Percentiles rank a stretch among this genome's conserved stretches.
These are phyloP conservation scores for Leccinellum albellum DNA, from an alignment of 768 basidiomycete species.

Conservation along the genomic window DNA sequence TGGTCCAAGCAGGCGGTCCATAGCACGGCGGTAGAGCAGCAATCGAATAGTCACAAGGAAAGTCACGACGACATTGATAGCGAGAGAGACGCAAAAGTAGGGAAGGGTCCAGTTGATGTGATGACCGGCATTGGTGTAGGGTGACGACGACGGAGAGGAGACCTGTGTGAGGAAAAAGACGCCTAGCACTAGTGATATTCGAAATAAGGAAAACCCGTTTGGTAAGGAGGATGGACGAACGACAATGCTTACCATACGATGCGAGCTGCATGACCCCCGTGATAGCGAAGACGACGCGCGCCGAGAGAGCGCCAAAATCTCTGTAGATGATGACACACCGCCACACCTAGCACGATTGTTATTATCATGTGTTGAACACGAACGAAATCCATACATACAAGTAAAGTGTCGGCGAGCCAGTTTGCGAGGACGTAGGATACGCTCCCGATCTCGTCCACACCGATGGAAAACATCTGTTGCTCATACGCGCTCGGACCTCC, in stretches of 20 bases:
- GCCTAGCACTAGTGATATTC: conserved; percentile 17
- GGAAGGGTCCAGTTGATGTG: conserved; percentile 26
- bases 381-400: conserved; percentile 19
- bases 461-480: conserved; percentile 27
- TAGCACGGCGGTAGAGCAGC: conserved; percentile 23
- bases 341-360: conserved; percentile 19
- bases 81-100: conserved; percentile 26
- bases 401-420: conserved; percentile 25
- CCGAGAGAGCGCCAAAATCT: conserved; percentile 13
- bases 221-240: neutral
- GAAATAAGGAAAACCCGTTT: neutral
- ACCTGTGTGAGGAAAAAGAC: conserved; percentile 23
- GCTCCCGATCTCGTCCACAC: conserved; percentile 21
- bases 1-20: conserved; percentile 17
- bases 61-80: conserved; percentile 23
- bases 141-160: conserved; percentile 27
- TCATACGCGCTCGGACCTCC: conserved; percentile 26
- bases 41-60: conserved; percentile 26
- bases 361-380: neutral
- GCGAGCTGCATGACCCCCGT: conserved; percentile 23
- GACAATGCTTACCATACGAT: conserved; percentile 20
- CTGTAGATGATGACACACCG: conserved; percentile 28
- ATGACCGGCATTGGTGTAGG: conserved; percentile 15
- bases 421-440: conserved; percentile 28
- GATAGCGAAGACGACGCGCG: conserved; percentile 14